Base-by-base conservation (phyloP, 257 asterid species). In the Haberlea rhodopensis region DNA sequence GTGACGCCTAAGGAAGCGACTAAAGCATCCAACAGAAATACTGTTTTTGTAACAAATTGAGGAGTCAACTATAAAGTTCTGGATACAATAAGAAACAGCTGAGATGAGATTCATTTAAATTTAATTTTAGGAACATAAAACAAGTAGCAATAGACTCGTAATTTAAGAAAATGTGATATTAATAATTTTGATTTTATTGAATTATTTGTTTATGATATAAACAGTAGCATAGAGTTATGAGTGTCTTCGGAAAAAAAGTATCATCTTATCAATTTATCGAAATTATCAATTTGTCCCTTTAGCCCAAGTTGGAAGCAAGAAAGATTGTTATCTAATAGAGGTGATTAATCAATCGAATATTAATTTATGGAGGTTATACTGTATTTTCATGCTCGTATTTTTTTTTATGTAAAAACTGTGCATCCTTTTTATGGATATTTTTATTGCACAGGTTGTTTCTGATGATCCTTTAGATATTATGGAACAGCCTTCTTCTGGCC, bases 401-500 rank as follows among this genome's bases (percentile, higher is more conserved):
- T 15, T 15, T 43, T 43, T 37, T 8, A 37, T 37, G 19, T 40
- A 40, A 3, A 40, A 13, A 13, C 19, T 0, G 6, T 13, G 19
- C 49, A 40, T 19, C 49, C 0, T 29, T 27, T 57, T 57, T 53
- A 34, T 43, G 28, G 45, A 55, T 53, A 10, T 72, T 60, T 71
- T 40, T 66, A 29, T 70, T 68, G 19, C 72, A 73, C 73, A 90
- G 97, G 96, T 77, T 7, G 89, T 84, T 53, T 80, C 89, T 34
- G 97, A 86, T 65, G 87, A 84, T 74, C 96, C 97, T 32, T 78
- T 94, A 52, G 96, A 94, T 80, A 81, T 82, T 73, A 85, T 94
- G 99, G 96, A 89, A 67, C 96, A 84, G 76, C 97, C 96, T 54
- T 81, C 96, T 34, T 88, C 90, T 51, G 99, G 99, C 61, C 90